These are phyloP conservation scores for Punctularia strigosozonata DNA, from an alignment of 768 basidiomycete species.

Conservation along the genomic window DNA sequence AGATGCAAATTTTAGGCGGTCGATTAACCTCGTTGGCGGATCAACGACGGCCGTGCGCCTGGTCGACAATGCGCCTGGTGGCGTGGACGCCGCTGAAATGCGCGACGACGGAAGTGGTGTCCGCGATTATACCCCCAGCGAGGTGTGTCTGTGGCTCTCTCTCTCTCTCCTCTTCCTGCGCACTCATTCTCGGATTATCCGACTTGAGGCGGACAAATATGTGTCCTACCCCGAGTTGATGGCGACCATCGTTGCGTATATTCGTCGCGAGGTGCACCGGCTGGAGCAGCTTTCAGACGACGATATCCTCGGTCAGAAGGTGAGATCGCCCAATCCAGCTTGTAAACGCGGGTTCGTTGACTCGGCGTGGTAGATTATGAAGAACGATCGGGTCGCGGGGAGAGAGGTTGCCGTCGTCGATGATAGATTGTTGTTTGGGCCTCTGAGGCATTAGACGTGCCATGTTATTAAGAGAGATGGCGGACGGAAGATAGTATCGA, in stretches of 20 bases:
- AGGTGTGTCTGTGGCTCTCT: too few relatives aligned
- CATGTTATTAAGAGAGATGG: too few relatives aligned
- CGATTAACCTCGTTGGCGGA: constrained; percentile 66
- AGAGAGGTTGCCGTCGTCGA: too few relatives aligned
- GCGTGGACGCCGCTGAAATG: constrained; percentile 41
- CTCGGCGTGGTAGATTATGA: too few relatives aligned
- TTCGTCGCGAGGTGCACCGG: constrained; percentile 27
- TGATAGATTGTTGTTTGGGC: too few relatives aligned
- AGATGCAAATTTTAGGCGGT: constrained; percentile 52
- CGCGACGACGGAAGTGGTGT: constrained; percentile 63
- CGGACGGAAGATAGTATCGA: too few relatives aligned
- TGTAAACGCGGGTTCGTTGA: too few relatives aligned
- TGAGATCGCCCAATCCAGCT: too few relatives aligned
- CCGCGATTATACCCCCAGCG: background rate
- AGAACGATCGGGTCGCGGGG: too few relatives aligned
- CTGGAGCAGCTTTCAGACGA: constrained; percentile 26
- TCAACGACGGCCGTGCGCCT: constrained; percentile 47
- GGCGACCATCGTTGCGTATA: constrained; percentile 21
- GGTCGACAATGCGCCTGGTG: constrained; percentile 32
- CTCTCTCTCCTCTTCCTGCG: too few relatives aligned
- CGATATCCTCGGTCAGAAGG: background rate
- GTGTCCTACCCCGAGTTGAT: constrained; percentile 24
- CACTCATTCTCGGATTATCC: too few relatives aligned
- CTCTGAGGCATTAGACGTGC: too few relatives aligned
- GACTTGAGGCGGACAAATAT: constrained; percentile 6